Evolutionary conservation across 2,329 filamentous ascomycete genomes (phyloP).

Genomic region (Aspergillus glaucus): DNA sequence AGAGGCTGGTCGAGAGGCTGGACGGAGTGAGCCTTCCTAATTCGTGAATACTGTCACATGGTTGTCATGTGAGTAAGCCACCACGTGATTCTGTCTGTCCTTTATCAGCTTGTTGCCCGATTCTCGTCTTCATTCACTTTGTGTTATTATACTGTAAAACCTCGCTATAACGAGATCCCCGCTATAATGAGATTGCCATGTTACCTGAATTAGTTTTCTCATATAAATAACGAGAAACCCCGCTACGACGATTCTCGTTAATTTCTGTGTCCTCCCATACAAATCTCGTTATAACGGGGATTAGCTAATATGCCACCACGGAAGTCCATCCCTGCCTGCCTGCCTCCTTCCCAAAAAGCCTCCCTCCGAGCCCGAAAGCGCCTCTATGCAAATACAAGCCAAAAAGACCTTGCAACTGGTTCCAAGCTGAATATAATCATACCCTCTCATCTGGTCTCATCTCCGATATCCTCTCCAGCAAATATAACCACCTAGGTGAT

Average conservation of each 20-base stretch:
- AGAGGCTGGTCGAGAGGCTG: too few species aligned
- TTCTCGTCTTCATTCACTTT: too few species aligned
- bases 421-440: not conserved
- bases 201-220: not conserved
- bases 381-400: not conserved
- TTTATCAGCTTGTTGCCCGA: too few species aligned
- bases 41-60: too few species aligned
- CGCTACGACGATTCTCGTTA: not conserved
- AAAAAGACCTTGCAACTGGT: not conserved
- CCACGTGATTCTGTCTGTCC: too few species aligned
- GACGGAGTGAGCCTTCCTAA: too few species aligned
- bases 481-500: not conserved
- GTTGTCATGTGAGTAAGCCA: too few species aligned
- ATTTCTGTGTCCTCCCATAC: not conserved
- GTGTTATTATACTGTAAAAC: not conserved
- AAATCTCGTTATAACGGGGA: not conserved
- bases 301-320: not conserved
- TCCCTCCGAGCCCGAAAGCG: not conserved
- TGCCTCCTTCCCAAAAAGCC: not conserved
- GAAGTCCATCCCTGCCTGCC: not conserved
- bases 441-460: not conserved
- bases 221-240: too few species aligned
- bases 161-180: too few species aligned
- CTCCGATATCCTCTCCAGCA: not conserved
- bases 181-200: not conserved